Conservation (phyloP, 192 early-diverging fungal species). For the Haplosporangium gracile region DNA sequence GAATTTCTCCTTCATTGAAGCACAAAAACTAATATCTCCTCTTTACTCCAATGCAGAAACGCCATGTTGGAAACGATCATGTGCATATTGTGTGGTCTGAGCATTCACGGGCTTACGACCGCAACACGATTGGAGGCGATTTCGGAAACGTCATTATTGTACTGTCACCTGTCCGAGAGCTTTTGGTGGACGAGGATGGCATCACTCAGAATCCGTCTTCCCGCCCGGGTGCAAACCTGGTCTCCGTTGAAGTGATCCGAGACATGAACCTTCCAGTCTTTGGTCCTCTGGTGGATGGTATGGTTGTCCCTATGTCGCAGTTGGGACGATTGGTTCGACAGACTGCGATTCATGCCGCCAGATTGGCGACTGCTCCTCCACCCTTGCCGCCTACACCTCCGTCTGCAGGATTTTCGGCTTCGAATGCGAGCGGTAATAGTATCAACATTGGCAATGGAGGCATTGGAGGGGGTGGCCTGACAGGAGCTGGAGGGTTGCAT, state of each 20-base stretch:
- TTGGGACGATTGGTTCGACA: constrained; percentile 84
- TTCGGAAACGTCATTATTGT: constrained; percentile 98
- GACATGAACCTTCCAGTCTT: constrained; percentile 78
- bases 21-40: neutral
- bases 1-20: neutral
- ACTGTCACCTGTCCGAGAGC: constrained; percentile 84
- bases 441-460: neutral
- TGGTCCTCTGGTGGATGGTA: constrained; percentile 87
- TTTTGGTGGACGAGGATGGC: constrained; percentile 23
- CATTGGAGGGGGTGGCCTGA: neutral
- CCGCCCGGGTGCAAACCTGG: constrained; percentile 39
- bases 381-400: constrained; percentile 49
- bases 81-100: constrained; percentile 99
- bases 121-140: constrained; percentile 94
- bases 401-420: constrained; percentile 6
- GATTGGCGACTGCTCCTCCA: constrained; percentile 46
- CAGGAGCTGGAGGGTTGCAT: neutral
- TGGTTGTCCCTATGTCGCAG: constrained; percentile 79
- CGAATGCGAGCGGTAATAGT: neutral
- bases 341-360: constrained; percentile 83
- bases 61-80: constrained; percentile 99
- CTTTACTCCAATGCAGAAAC: constrained; percentile 67
- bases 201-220: neutral
- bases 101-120: constrained; percentile 86
- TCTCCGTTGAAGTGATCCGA: constrained; percentile 63